Evolutionary conservation across 768 basidiomycete genomes (phyloP).

Genomic region (Heimioporus sp.): DNA sequence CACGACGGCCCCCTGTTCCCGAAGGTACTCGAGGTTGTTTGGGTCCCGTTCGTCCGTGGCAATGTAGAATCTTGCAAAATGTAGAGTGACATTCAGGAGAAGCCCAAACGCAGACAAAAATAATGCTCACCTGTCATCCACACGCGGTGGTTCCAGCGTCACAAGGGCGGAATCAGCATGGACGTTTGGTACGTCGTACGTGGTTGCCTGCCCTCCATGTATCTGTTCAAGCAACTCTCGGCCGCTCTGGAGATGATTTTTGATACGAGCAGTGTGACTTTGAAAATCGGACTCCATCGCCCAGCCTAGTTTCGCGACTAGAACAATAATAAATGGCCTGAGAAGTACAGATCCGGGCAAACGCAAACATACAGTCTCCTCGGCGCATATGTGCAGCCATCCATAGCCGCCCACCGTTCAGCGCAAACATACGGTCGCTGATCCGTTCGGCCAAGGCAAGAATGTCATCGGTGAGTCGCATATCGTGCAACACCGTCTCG

Average conservation of each 20-base stretch:
- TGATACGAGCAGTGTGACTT: conserved; percentile 35
- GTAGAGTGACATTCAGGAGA: neutral
- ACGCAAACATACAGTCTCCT: conserved; percentile 37
- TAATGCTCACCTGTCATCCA: conserved; percentile 20
- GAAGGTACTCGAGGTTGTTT: conserved; percentile 30
- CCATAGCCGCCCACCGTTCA: conserved; percentile 35
- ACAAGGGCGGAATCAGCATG: conserved; percentile 17
- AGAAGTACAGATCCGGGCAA: neutral
- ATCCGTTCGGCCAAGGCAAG: conserved; percentile 31
- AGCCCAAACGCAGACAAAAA: neutral
- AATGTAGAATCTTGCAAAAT: conserved; percentile 28
- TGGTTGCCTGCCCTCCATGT: conserved; percentile 12
- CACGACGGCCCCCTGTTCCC: conserved; percentile 37
- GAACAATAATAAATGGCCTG: neutral
- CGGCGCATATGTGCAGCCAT: conserved; percentile 46
- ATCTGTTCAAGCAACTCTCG: conserved; percentile 16
- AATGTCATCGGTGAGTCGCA: conserved; percentile 24
- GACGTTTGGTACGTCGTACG: conserved; percentile 24
- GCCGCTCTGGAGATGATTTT: conserved; percentile 18
- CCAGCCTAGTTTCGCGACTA: conserved; percentile 33
- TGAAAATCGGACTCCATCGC: conserved; percentile 31
- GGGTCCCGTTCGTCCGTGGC: conserved; percentile 44
- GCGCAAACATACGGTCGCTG: conserved; percentile 29
- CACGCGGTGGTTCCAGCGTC: conserved; percentile 24
- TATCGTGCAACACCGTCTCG: conserved; percentile 31